Evolutionary conservation across 2,329 filamentous ascomycete species (phyloP), one percentile per base, ranked within the genome.

Genomic region (Blastomyces parvus): DNA sequence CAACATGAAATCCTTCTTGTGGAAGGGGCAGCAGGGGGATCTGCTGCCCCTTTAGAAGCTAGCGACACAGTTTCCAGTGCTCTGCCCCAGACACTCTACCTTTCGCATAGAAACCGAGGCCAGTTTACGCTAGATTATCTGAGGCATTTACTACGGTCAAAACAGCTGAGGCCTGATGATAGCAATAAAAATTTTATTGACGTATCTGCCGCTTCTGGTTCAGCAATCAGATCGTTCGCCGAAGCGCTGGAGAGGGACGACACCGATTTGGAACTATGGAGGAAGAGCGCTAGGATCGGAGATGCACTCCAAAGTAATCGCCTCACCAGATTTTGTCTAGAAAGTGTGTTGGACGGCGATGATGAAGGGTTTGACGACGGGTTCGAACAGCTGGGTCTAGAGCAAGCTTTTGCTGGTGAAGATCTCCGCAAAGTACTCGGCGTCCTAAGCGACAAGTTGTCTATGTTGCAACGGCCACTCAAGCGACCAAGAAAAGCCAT

Each of bases 31-130:
- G 66, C 66, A 17, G 67, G 75, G 19, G 67, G 75, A 62, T 62
- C 72, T 11, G 69, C 77, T 36, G 77, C 81, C 8, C 79, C 83
- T 33, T 83, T 84, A 36, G 84, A 83, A 64, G 84, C 86, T 59
- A 84, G 85, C 59, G 91, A 95, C 67, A 87, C 85, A 36, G 86
- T 86, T 1, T 90, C 88, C 19, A 94, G 88, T 71, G 93, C 88
- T 59, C 79, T 97, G 11, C 88, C 90, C 0, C 92, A 97, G 71
- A 91, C 95, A 13, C 82, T 97, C 25, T 97, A 96, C 71, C 83
- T 99, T 8, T 89, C 93, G 0, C 91, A 95, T 80, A 99, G 97
- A 76, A 99, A 97, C 70, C 87, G 93, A 76, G 94, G 91, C 52
- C 90, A 97, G 71, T 97, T 96, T 72, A 80, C 88, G 64, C 80